Percentiles rank a stretch among this genome's conserved stretches.
phyloP scores from a whole-genome alignment of 345 rosid species.

The Excoecaria agallocha region DNA sequence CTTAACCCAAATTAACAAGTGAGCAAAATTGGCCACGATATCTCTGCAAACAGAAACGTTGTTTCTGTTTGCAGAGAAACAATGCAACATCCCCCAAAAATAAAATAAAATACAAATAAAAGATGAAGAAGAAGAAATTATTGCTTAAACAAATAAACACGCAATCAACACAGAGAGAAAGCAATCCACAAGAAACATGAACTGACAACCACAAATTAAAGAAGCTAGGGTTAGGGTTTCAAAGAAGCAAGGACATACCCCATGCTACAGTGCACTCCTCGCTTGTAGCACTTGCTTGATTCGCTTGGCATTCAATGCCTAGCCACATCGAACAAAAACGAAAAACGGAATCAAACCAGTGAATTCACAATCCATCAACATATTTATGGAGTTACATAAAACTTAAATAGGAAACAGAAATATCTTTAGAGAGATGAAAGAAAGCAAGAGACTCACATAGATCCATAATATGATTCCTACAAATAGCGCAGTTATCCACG shows the following conservation, averaged over 20 bases:
- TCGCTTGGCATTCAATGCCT: conserved; percentile 33
- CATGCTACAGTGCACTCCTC: conserved; percentile 35
- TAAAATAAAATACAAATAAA: too few species aligned
- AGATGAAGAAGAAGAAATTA: too few species aligned
- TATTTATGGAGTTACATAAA: neutral
- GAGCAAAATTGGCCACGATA: neutral
- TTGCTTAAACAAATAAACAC: neutral
- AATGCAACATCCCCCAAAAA: neutral
- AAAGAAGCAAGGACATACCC: conserved; percentile 11
- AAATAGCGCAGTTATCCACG: conserved; percentile 35
- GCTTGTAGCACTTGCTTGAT: conserved; percentile 30
- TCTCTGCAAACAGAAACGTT: neutral
- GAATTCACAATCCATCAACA: neutral
- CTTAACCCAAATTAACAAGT: neutral
- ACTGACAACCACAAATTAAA: neutral
- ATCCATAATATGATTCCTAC: conserved; percentile 36
- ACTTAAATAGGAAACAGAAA: neutral
- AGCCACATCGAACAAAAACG: neutral
- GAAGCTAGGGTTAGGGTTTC: neutral
- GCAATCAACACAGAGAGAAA: neutral
- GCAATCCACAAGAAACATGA: neutral
- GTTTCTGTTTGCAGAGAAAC: too few species aligned
- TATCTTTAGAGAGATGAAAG: neutral
- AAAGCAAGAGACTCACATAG: conserved; percentile 20
- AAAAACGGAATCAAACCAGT: neutral